phyloP scores from a whole-genome alignment of 352 stramenopile species.

The Saprolegnia parasitica region DNA sequence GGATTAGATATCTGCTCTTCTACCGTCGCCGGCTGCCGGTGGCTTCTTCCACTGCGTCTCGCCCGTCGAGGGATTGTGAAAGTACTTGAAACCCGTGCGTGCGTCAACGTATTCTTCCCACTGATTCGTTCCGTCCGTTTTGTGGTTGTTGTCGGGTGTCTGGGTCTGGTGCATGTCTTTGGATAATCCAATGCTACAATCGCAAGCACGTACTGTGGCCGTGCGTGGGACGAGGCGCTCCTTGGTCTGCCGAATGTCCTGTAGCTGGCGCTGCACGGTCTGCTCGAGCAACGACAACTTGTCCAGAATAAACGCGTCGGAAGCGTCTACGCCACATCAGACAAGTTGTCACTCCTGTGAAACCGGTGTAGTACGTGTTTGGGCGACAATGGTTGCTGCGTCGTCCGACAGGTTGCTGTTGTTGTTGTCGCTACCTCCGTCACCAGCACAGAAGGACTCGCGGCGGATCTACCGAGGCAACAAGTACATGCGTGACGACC shows the following conservation, averaged over 20 bases:
- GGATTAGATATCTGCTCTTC: not conserved
- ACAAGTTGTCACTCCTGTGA: not conserved
- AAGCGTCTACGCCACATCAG: not conserved
- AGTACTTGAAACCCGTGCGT: conserved; percentile 21
- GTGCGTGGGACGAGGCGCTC: conserved; percentile 6
- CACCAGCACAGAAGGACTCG: not conserved
- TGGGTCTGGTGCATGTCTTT: no score
- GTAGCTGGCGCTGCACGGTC: conserved; percentile 13
- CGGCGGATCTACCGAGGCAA: not conserved
- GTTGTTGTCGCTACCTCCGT: not conserved
- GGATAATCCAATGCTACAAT: not conserved
- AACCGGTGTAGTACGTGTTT: not conserved
- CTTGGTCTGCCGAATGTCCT: conserved; percentile 21
- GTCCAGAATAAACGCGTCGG: not conserved
- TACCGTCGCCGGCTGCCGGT: not conserved
- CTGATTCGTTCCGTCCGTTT: not conserved
- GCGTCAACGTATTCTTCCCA: conserved; percentile 25
- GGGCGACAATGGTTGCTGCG: no score
- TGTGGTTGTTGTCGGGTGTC: no score
- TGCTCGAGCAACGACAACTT: conserved; percentile 19
- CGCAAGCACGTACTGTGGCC: not conserved
- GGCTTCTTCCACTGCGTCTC: conserved; percentile 22
- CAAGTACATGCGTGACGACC: not conserved
- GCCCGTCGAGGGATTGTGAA: conserved; percentile 17
- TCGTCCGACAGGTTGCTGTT: not conserved